Evolutionary conservation across 805 yeast genomes (phyloP).

Genomic region (Alloascoidea africana): DNA sequence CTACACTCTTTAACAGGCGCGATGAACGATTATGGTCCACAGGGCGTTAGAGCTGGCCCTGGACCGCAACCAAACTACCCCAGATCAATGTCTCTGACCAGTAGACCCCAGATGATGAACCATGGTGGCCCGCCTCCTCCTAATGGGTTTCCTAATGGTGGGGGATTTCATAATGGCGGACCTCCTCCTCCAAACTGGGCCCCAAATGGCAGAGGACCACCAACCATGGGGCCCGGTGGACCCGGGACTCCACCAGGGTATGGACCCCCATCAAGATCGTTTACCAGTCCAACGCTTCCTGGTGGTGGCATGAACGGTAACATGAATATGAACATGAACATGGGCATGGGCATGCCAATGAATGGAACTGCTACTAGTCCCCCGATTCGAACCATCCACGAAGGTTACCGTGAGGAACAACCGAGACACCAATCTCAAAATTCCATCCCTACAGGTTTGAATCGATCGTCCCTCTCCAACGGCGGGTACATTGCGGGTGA

Average conservation of each 20-base stretch:
- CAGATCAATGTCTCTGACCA: slow-evolving; percentile 4
- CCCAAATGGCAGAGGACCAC: slow-evolving; percentile 5
- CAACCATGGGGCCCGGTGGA: slow-evolving; percentile 6
- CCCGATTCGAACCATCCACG: slow-evolving; percentile 3
- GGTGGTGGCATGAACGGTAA: neutral
- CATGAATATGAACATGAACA: neutral
- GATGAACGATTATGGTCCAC: neutral
- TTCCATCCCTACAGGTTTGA: slow-evolving; percentile 2
- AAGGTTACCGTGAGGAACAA: slow-evolving; percentile 2
- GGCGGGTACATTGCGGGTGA: neutral
- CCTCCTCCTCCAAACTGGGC: slow-evolving; percentile 3
- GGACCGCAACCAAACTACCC: slow-evolving; percentile 1
- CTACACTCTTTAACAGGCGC: slow-evolving; percentile 1
- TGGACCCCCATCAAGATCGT: slow-evolving; percentile 1
- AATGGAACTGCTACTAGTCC: slow-evolving; percentile 7
- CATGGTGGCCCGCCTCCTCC: slow-evolving; percentile 3
- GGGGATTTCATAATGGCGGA: slow-evolving; percentile 4
- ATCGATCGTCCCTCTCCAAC: slow-evolving; percentile 3
- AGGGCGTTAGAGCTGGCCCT: neutral
- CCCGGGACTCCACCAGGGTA: slow-evolving; percentile 4
- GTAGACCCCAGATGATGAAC: slow-evolving; percentile 3
- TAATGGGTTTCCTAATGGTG: slow-evolving; percentile 5
- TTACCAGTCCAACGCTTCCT: neutral
- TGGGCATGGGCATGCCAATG: slow-evolving; percentile 7
- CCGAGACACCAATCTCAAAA: slow-evolving; percentile 8